These are phyloP conservation scores for Theileria luwenshuni DNA, from an alignment of 169 alveolate species.

Conservation along the genomic window DNA sequence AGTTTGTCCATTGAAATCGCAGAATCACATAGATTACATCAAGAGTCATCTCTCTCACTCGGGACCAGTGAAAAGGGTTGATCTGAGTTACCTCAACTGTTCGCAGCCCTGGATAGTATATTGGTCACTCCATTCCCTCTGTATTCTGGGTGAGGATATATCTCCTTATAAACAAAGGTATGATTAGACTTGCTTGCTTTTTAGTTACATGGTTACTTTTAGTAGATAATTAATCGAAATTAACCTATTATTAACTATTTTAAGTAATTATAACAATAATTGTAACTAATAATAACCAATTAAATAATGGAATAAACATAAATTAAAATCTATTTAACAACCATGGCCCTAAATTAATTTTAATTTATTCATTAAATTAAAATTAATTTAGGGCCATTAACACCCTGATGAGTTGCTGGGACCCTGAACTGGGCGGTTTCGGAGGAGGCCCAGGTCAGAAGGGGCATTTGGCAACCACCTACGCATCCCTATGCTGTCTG, in stretches of 20 bases:
- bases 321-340: background rate
- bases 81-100: conserved; percentile 38
- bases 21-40: conserved; percentile 40
- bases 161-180: conserved; percentile 27
- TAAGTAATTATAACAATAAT: no score
- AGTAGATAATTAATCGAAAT: background rate
- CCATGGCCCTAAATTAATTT: conserved; percentile 26
- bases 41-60: conserved; percentile 39
- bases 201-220: conserved; percentile 3
- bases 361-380: background rate
- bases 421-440: conserved; percentile 84
- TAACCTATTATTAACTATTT: no score
- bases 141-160: conserved; percentile 48
- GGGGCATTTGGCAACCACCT: conserved; percentile 91
- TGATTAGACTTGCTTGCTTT: background rate
- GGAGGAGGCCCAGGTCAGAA: conserved; percentile 89
- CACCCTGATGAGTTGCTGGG: conserved; percentile 57
- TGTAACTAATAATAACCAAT: no score
- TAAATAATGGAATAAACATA: background rate
- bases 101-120: conserved; percentile 66
- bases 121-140: conserved; percentile 57
- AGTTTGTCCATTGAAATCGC: conserved; percentile 35
- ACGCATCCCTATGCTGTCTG: conserved; percentile 86
- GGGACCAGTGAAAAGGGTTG: conserved; percentile 12
- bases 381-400: conserved; percentile 26